Percentiles rank a stretch among this genome's conserved stretches.
Conservation (phyloP, 352 stramenopile genomes). For the Pythium oligandrum region DNA sequence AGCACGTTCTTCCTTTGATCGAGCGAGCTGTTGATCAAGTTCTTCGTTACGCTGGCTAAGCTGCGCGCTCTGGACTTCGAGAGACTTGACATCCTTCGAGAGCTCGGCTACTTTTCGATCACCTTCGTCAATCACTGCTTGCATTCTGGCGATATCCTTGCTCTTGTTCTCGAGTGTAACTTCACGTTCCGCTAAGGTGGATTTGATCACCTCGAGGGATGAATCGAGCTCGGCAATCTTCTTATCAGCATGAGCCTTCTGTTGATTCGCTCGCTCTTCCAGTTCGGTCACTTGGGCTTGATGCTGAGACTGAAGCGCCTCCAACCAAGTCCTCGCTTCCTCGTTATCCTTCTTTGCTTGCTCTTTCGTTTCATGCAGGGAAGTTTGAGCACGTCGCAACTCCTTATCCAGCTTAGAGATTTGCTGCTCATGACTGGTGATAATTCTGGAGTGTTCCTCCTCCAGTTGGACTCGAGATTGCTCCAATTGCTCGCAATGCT, state of each 20-base stretch:
- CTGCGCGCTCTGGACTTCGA: no score
- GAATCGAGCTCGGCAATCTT: no score
- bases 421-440: background rate
- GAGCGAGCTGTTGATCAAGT: no score
- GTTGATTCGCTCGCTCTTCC: background rate
- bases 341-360: slow-evolving; percentile 17
- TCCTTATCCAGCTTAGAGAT: background rate
- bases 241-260: no score
- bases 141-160: no score
- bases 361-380: slow-evolving; percentile 11
- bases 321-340: slow-evolving; percentile 8
- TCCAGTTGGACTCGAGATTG: background rate
- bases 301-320: background rate
- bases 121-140: no score
- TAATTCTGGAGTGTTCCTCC: background rate
- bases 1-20: no score
- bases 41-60: no score
- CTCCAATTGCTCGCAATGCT: background rate
- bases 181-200: background rate
- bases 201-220: background rate
- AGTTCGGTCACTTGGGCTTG: background rate
- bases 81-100: no score
- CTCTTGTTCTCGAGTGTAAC: background rate
- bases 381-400: background rate
- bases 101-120: no score